Percentiles rank a stretch among this genome's conserved stretches.
Conservation (phyloP, 2,329 filamentous ascomycete species). For the Alternaria arbusti region DNA sequence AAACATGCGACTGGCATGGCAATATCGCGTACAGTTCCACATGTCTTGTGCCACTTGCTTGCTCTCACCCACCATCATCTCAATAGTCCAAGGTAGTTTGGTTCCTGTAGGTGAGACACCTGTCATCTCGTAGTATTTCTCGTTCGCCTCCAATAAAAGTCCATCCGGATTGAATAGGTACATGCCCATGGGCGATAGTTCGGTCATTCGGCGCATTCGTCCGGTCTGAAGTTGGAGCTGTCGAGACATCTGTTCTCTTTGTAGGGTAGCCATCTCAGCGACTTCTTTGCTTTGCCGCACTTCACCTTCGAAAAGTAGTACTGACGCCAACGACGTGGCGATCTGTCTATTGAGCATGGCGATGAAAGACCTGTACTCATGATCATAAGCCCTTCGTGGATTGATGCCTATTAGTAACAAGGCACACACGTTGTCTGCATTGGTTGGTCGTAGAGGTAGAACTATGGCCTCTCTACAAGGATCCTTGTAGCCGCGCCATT, state of each 20-base stretch:
- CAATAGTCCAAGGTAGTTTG: slow-evolving; percentile 53
- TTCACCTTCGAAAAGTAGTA: slow-evolving; percentile 43
- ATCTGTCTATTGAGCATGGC: slow-evolving; percentile 42
- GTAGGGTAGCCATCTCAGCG: slow-evolving; percentile 35
- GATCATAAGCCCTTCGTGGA: slow-evolving; percentile 42
- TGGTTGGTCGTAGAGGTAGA: slow-evolving; percentile 40
- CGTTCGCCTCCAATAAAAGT: slow-evolving; percentile 52
- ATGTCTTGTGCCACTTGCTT: slow-evolving; percentile 40
- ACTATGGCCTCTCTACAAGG: slow-evolving; percentile 43
- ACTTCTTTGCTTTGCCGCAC: slow-evolving; percentile 34
- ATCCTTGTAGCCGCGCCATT: slow-evolving; percentile 43
- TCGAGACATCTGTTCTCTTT: slow-evolving; percentile 36
- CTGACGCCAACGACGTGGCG: slow-evolving; percentile 43
- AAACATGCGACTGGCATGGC: not conserved
- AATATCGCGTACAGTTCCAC: slow-evolving; percentile 40
- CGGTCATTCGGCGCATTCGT: slow-evolving; percentile 45
- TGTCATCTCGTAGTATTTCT: slow-evolving; percentile 58
- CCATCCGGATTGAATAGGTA: slow-evolving; percentile 48
- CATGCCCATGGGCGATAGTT: slow-evolving; percentile 43
- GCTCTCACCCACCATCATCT: slow-evolving; percentile 50
- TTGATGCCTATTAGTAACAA: slow-evolving; percentile 43
- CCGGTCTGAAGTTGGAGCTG: slow-evolving; percentile 40
- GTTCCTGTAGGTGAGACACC: slow-evolving; percentile 49
- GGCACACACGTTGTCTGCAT: slow-evolving; percentile 39
- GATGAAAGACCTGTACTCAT: slow-evolving; percentile 40